Base-by-base conservation (phyloP, 495 filamentous ascomycete genomes). In the Xylaria telfairii region DNA sequence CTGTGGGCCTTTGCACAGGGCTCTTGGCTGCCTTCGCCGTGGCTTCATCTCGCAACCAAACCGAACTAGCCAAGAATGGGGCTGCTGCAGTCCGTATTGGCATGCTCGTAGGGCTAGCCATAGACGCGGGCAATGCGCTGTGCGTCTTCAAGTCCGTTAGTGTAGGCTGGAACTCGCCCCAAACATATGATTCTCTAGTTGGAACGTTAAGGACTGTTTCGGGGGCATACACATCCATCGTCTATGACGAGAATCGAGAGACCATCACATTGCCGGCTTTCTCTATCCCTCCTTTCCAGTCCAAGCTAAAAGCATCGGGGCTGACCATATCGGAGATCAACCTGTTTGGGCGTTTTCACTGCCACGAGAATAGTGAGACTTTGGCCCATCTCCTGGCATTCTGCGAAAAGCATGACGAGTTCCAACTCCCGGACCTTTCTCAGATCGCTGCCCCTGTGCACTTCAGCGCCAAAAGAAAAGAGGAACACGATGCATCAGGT, bases 1-100 rank as follows among this genome's bases (percentile, higher is more conserved):
- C 79, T 5, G 61, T 84, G 1, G 84, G 84, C 13, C 80, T 86
- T 49, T 87, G 84, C 64, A 81, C 79, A 28, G 84, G 84, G 0
- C 66, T 86, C n/a, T 68, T 86, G 26, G 75, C 71, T 60, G 82
- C 84, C 4, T 70, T 80, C 15, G 82, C 80, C 24, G 80, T 84
- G 4, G 72, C 81, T 28, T 70, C 76, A 51, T 71, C 80, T 3
- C 54, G 42, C 1, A 74, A 66, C 46, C 39, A 26, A 12, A 60
- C 47, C 0, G 73, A 82, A 0, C 67, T 86, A n/a, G 61, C 76
- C 39, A 69, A 75, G 21, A 80, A 84, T 67, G 82, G 77, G 0
- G 75, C 80, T 4, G 78, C 77, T 0, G 84, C 83, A 7, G 51
- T 85, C 8, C 79, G 85, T 13, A 65, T 86, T 13, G 73, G 61